Percentiles rank a stretch among this genome's conserved stretches.
Conservation (phyloP, 495 filamentous ascomycete genomes). For the Penicillium angulare region DNA sequence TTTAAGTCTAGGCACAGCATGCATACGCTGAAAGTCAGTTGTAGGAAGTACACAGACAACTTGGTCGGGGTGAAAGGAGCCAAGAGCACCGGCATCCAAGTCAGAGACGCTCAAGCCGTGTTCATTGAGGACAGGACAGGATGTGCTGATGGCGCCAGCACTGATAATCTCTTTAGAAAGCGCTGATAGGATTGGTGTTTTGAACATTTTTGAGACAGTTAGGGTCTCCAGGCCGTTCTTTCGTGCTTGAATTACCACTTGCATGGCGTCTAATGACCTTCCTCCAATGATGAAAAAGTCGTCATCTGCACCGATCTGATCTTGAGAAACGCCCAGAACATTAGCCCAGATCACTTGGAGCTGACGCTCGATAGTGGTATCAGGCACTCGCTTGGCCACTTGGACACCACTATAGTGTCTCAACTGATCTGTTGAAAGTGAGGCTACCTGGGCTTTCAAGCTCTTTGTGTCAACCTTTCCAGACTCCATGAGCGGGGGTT, state of each 20-base stretch:
- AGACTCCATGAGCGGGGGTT: background rate
- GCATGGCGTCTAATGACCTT: slow-evolving; percentile 1
- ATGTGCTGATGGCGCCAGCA: too few species aligned
- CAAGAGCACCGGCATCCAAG: too few species aligned
- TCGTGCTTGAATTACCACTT: background rate
- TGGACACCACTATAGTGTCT: background rate
- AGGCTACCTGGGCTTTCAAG: background rate
- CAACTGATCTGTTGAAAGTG: background rate
- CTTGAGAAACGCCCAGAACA: background rate
- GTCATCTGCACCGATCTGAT: background rate
- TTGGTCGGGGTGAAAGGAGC: too few species aligned
- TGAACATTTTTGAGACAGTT: too few species aligned
- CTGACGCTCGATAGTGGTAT: background rate
- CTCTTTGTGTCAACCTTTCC: background rate
- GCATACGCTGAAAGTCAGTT: too few species aligned
- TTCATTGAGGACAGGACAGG: too few species aligned
- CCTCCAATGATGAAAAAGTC: slow-evolving; percentile 5
- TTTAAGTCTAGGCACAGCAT: too few species aligned
- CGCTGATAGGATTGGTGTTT: too few species aligned
- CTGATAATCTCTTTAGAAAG: too few species aligned
- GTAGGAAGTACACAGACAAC: too few species aligned
- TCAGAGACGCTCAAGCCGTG: too few species aligned
- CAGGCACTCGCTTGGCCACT: background rate
- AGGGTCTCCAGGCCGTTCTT: background rate
- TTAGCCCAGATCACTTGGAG: background rate